phyloP scores from a whole-genome alignment of 1,284 basidiomycete species.

The Heliocybe sulcata region DNA sequence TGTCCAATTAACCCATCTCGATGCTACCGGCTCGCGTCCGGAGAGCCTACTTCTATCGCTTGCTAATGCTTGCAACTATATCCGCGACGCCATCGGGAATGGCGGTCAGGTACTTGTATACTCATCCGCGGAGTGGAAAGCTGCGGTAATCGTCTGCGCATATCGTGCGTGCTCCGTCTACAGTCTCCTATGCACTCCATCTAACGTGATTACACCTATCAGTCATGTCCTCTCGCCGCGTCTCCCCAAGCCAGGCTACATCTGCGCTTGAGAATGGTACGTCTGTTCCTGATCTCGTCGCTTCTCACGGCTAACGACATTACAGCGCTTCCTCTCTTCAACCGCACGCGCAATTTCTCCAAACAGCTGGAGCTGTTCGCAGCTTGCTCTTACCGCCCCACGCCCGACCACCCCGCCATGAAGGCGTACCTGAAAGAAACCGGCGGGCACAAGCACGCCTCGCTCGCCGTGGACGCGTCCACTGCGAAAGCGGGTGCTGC shows the following conservation, averaged over 20 bases:
- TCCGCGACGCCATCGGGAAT: slow-evolving; percentile 28
- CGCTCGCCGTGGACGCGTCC: slow-evolving; percentile 3
- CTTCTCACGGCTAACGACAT: no score
- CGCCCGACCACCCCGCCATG: slow-evolving; percentile 29
- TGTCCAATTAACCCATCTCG: slow-evolving; percentile 31
- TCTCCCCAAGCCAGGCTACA: slow-evolving; percentile 28
- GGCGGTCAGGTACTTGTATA: slow-evolving; percentile 58
- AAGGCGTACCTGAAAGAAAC: slow-evolving; percentile 27
- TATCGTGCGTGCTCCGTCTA: slow-evolving; percentile 10
- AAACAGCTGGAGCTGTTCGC: slow-evolving; percentile 40
- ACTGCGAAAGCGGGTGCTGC: slow-evolving; percentile 6
- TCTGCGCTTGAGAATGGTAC: slow-evolving; percentile 35
- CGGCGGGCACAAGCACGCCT: slow-evolving; percentile 7
- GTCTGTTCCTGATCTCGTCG: no score
- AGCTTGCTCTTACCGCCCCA: slow-evolving; percentile 34
- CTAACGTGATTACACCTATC: not conserved
- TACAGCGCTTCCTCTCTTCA: slow-evolving; percentile 52
- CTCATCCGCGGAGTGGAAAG: slow-evolving; percentile 42
- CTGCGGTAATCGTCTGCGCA: slow-evolving; percentile 17
- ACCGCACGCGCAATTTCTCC: slow-evolving; percentile 39
- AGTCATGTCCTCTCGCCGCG: slow-evolving; percentile 24
- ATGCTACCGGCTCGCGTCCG: slow-evolving; percentile 15
- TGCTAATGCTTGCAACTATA: slow-evolving; percentile 33
- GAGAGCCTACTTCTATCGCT: slow-evolving; percentile 27
- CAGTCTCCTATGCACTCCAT: not conserved